Base-by-base conservation (phyloP, 179 eudicot genomes). In the Beta lomatogona region DNA sequence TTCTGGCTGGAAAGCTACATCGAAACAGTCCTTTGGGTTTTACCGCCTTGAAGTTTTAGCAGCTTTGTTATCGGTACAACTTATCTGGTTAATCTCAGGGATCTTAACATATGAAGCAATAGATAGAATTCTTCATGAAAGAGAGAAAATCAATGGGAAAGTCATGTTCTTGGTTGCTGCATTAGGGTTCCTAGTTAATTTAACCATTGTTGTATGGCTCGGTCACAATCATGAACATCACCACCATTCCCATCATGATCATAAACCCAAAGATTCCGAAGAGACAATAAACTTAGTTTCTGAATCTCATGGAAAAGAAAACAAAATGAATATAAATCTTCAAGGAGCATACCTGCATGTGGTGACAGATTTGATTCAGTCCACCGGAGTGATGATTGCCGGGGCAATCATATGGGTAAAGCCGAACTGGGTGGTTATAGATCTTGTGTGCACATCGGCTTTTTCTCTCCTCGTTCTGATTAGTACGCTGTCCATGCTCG, bases 301-400 rank as follows among this genome's bases (percentile, higher is more conserved):
- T 66, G 41, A 8, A 68, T 59, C 87, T 61, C 81, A 78, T 10
- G 48, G 55, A 70, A 80, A 53, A 55, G 72, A 36, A 4, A 57
- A 65, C 48, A 73, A 41, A 41, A 54, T 73, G 74, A 89, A 89
- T 73, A 89, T 90, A 57, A 90, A 87, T 79, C 83, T 90, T 5
- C 86, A 90, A 74, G 90, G 92, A 77, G 91, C 93, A 64, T 86
- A 92, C 75, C 72, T 92, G 66, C 93, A 90, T 84, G 83, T 92
- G 19, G 54, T 89, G 28, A 64, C 86, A 7, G 91, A 88, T 84
- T 63, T 87, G 64, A 87, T 89, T 36, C 93, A 87, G 73, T 84
- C 90, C 0, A 80, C 80, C 3, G 92, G 92, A 46, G 92, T 88
- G 66, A 90, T 90, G 93, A 85, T 90, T 9, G 86, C 88, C 8